Evolutionary conservation across 2,329 filamentous ascomycete species (phyloP).

Genomic region (Coniochaeta sp.): DNA sequence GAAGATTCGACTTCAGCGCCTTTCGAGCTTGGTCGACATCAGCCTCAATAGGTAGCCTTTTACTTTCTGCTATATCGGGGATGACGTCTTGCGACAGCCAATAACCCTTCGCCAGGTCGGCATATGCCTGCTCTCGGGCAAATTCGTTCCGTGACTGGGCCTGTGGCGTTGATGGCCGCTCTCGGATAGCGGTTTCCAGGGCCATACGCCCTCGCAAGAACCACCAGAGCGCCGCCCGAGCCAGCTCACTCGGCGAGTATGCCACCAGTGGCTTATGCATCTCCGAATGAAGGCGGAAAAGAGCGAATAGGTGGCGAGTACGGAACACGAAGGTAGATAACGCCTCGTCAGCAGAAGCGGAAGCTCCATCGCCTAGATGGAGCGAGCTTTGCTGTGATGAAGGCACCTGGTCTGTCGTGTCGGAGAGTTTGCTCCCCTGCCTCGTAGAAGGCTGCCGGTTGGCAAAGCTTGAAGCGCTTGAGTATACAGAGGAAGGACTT

Average conservation of each 20-base stretch:
- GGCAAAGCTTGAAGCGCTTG: slow-evolving; percentile 15
- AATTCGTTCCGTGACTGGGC: slow-evolving; percentile 46
- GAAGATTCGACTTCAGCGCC: slow-evolving; percentile 56
- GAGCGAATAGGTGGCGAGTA: slow-evolving; percentile 64
- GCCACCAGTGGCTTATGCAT: slow-evolving; percentile 58
- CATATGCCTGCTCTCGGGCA: slow-evolving; percentile 67
- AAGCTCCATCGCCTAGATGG: slow-evolving; percentile 33
- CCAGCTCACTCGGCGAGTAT: slow-evolving; percentile 59
- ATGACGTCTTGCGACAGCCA: slow-evolving; percentile 64
- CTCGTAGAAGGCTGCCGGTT: slow-evolving; percentile 17
- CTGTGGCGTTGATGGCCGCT: slow-evolving; percentile 48
- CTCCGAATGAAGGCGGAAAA: slow-evolving; percentile 75
- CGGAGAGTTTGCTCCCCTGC: slow-evolving; percentile 16
- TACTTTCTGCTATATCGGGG: slow-evolving; percentile 39
- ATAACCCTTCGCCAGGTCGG: slow-evolving; percentile 77
- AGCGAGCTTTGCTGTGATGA: slow-evolving; percentile 22
- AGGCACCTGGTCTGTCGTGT: slow-evolving; percentile 12
- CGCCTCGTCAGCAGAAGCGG: slow-evolving; percentile 54
- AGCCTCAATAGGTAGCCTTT: slow-evolving; percentile 28
- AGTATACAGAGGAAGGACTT: slow-evolving; percentile 29
- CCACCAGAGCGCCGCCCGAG: slow-evolving; percentile 79
- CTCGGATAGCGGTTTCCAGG: slow-evolving; percentile 65
- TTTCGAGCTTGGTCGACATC: slow-evolving; percentile 48
- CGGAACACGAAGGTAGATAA: slow-evolving; percentile 63
- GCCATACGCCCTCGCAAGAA: slow-evolving; percentile 74